Base-by-base conservation (phyloP, 768 basidiomycete species). In the Macrolepiota fuliginosa region DNA sequence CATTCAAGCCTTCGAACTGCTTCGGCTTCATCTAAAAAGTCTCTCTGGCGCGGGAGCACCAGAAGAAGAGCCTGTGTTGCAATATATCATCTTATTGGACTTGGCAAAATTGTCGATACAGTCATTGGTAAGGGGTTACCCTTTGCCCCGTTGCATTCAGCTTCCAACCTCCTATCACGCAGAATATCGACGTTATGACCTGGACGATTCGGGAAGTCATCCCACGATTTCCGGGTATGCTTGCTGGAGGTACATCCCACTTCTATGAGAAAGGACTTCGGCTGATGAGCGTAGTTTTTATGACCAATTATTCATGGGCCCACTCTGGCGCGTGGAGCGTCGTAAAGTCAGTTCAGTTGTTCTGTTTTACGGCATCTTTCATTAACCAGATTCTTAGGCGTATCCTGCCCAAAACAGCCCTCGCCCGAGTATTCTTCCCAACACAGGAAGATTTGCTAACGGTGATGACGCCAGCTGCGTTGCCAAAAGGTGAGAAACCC, bases 241-340 rank as follows among this genome's bases (percentile, higher is more conserved):
- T 92, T 32, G 89, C 84, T 37, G 89, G 87, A 70, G 87, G 90
- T 87, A 70, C 66, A 76, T 67, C 56, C 51, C 13, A 42, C 47
- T 56, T 61, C 54, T 49, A 22, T 35, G 25, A 27, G 45, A 29
- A 36, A 46, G 51, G 19, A 32, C 15, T 39, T 39, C 37, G n/a
- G 42, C 50, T 54, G 37, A 55, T 54, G 25, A 53, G 13, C 39
- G 47, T 46, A 89, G 90, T 86, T 6, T 87, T 91, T 67, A 73
- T 91, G 64, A 75, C 90, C 36, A 91, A 91, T 72, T 87, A 87
- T 67, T 86, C 88, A 1, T 91, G 89, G 89, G 71, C 84, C 19
- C 87, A 92, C 72, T 81, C 84, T 1, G 83, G 87, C 25, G 71
- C 87, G 50, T 92, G 89, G 89, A 82, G 70, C 51, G 63, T 91